These are phyloP conservation scores for Pseudocercospora fijiensis DNA, from an alignment of 2,329 filamentous ascomycete genomes.

Conservation along the genomic window DNA sequence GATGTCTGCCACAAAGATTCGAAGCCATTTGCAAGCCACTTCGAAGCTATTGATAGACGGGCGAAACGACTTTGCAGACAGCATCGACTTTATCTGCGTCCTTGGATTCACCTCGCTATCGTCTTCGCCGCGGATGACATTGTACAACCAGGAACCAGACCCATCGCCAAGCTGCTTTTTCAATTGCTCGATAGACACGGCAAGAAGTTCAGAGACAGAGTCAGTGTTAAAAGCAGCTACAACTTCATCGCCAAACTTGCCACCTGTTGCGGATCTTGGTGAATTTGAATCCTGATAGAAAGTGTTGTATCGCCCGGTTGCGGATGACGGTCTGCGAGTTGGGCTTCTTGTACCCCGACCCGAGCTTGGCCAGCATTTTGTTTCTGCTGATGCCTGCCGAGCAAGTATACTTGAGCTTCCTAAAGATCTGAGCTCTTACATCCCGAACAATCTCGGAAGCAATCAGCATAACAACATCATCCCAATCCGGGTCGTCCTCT, in stretches of 20 bases:
- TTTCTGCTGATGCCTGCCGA: conserved; percentile 86
- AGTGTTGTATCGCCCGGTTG: conserved; percentile 75
- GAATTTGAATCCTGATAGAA: conserved; percentile 82
- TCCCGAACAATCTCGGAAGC: conserved; percentile 84
- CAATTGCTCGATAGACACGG: conserved; percentile 70
- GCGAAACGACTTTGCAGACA: conserved; percentile 92
- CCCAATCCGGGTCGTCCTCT: conserved; percentile 86
- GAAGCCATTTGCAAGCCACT: conserved; percentile 79
- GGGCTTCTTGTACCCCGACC: conserved; percentile 87
- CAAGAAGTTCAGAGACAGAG: conserved; percentile 70
- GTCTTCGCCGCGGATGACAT: conserved; percentile 82
- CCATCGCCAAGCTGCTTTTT: conserved; percentile 78
- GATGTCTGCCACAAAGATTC: conserved; percentile 90
- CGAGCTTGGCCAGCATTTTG: conserved; percentile 94
- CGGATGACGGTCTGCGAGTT: conserved; percentile 93
- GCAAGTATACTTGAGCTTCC: conserved; percentile 80
- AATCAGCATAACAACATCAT: conserved; percentile 83
- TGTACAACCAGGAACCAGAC: conserved; percentile 81
- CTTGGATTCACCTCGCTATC: conserved; percentile 82
- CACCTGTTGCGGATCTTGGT: conserved; percentile 93
- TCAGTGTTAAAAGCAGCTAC: conserved; percentile 80
- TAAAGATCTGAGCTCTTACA: conserved; percentile 67
- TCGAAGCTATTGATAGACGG: conserved; percentile 76
- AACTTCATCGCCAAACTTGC: conserved; percentile 87
- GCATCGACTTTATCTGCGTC: conserved; percentile 95